A percentile compares a stretch with the other conserved stretches of the same genome.
Evolutionary conservation across 163 green algal species (phyloP).

Genomic region (Coccomyxa subellipsoidea): DNA sequence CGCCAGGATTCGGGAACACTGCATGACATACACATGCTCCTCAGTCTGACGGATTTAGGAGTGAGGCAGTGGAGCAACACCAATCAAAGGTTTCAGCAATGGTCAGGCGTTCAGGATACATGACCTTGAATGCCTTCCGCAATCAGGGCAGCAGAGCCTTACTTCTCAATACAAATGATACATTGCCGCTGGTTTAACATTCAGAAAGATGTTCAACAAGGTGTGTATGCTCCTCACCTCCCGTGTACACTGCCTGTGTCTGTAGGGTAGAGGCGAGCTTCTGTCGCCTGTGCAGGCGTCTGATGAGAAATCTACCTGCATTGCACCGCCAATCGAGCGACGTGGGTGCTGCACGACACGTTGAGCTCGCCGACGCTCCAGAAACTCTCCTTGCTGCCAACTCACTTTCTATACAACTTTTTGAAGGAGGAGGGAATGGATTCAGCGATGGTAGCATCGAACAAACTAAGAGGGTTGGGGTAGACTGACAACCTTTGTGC

Average conservation of each 20-base stretch:
- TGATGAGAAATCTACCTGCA: background rate
- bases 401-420: background rate
- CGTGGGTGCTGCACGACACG: background rate
- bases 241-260: constrained; percentile 6
- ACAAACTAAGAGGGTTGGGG: background rate
- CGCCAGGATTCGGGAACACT: constrained; percentile 12
- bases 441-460: background rate
- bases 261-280: background rate
- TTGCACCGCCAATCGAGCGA: background rate
- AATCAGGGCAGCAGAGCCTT: too few species aligned
- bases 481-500: background rate
- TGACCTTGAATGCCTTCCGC: too few species aligned
- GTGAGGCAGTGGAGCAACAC: too few species aligned
- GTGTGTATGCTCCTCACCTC: background rate
- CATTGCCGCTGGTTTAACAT: too few species aligned
- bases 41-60: too few species aligned
- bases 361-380: background rate
- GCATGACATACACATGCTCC: background rate
- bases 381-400: background rate
- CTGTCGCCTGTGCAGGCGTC: background rate
- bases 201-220: background rate
- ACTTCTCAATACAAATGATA: too few species aligned
- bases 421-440: background rate
- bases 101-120: too few species aligned
- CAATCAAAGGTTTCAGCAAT: too few species aligned